phyloP scores from a whole-genome alignment of 2,329 filamentous ascomycete species.

The Colletotrichum cuscutae region DNA sequence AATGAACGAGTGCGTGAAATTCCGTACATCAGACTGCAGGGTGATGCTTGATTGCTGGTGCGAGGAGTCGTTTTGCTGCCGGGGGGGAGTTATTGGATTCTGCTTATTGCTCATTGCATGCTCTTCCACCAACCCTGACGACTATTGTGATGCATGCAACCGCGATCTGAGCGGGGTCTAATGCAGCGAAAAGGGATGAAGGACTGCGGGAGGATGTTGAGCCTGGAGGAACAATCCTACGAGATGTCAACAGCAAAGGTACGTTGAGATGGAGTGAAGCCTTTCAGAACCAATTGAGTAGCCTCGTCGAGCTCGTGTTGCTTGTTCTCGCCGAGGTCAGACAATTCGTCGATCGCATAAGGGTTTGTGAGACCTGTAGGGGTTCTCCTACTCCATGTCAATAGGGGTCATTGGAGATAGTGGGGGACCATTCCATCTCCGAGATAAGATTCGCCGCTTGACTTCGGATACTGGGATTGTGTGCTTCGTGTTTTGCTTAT shows the following conservation, averaged over 20 bases:
- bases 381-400: neutral
- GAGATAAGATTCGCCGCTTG: neutral
- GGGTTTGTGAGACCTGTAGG: neutral
- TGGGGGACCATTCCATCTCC: neutral
- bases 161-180: constrained; percentile 6
- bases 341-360: neutral
- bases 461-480: neutral
- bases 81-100: neutral
- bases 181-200: constrained; percentile 27
- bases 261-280: neutral
- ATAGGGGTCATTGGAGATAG: neutral
- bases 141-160: constrained; percentile 12
- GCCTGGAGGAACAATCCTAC: neutral
- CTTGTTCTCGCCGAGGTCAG: neutral
- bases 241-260: neutral
- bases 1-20: neutral
- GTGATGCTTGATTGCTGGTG: neutral
- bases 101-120: neutral
- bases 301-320: neutral
- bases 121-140: neutral
- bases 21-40: constrained; percentile 16
- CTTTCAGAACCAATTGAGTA: neutral
- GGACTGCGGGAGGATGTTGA: neutral
- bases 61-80: neutral
- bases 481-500: neutral